Conservation (phyloP, 768 basidiomycete species). For the Rhizopogon sp. region DNA sequence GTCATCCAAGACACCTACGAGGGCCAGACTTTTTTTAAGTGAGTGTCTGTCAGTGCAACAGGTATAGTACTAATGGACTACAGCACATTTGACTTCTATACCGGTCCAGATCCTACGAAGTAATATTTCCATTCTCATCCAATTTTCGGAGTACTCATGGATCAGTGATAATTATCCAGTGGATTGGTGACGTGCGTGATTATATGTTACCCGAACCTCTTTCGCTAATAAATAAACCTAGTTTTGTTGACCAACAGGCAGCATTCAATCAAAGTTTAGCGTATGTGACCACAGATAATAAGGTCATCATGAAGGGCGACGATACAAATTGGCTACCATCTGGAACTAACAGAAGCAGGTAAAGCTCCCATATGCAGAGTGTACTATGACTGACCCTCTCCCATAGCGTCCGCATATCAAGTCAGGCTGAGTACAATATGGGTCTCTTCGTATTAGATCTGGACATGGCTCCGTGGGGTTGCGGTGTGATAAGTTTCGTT, state of each 20-base stretch:
- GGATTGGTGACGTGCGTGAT: constrained; percentile 64
- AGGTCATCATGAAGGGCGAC: constrained; percentile 75
- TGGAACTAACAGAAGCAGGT: constrained; percentile 63
- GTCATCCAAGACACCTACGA: constrained; percentile 61
- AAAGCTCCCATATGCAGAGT: constrained; percentile 1
- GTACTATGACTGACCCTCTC: neutral
- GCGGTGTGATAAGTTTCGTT: constrained; percentile 45
- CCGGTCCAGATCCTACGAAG: constrained; percentile 63
- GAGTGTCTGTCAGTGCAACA: constrained; percentile 13
- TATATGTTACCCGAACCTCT: neutral
- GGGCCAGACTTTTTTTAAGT: constrained; percentile 71
- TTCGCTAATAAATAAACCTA: constrained; percentile 18
- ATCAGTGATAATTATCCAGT: constrained; percentile 32
- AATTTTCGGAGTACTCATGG: constrained; percentile 5
- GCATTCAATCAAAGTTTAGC: constrained; percentile 53
- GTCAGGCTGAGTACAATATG: constrained; percentile 56
- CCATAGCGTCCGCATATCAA: constrained; percentile 71
- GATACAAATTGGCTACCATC: constrained; percentile 49
- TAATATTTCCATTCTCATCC: constrained; percentile 24
- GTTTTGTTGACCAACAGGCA: constrained; percentile 53
- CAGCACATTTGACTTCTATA: constrained; percentile 57
- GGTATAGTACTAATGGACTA: neutral
- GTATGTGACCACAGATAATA: constrained; percentile 51
- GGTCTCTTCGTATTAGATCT: constrained; percentile 85
- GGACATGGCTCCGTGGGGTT: constrained; percentile 83